Evolutionary conservation across 305 asterid genomes (phyloP).

Genomic region (Fraxinus greggii): DNA sequence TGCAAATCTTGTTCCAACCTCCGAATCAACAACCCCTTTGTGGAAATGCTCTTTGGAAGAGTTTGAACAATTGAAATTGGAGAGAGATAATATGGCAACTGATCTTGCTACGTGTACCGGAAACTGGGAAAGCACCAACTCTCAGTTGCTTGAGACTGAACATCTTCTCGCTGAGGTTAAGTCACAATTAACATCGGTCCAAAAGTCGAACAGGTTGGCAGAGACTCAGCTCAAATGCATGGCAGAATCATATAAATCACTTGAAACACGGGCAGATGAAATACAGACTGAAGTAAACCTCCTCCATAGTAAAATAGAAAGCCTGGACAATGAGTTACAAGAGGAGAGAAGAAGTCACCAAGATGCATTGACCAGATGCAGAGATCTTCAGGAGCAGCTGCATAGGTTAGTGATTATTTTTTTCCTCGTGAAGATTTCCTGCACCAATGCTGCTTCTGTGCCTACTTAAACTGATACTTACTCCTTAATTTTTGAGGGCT

Average conservation of each 20-base stretch:
- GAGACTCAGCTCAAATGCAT: constrained; percentile 98
- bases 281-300: constrained; percentile 62
- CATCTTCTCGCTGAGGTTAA: constrained; percentile 67
- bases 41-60: constrained; percentile 88
- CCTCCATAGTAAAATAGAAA: constrained; percentile 57
- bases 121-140: constrained; percentile 59
- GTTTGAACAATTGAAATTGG: constrained; percentile 74
- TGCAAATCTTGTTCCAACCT: constrained; percentile 73
- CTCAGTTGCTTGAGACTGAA: constrained; percentile 68
- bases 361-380: constrained; percentile 58
- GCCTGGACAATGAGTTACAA: constrained; percentile 61
- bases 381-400: constrained; percentile 69
- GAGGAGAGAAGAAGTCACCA: constrained; percentile 67
- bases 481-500: neutral
- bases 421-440: neutral
- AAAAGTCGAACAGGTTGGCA: constrained; percentile 74
- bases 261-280: constrained; percentile 74
- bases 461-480: neutral
- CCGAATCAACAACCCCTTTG: constrained; percentile 55
- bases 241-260: constrained; percentile 90
- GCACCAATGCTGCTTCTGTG: neutral
- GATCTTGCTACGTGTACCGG: constrained; percentile 62
- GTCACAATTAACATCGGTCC: constrained; percentile 71
- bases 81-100: constrained; percentile 61
- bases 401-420: constrained; percentile 49